phyloP scores from a whole-genome alignment of 169 alveolate species.

The Eimeria tenella region DNA sequence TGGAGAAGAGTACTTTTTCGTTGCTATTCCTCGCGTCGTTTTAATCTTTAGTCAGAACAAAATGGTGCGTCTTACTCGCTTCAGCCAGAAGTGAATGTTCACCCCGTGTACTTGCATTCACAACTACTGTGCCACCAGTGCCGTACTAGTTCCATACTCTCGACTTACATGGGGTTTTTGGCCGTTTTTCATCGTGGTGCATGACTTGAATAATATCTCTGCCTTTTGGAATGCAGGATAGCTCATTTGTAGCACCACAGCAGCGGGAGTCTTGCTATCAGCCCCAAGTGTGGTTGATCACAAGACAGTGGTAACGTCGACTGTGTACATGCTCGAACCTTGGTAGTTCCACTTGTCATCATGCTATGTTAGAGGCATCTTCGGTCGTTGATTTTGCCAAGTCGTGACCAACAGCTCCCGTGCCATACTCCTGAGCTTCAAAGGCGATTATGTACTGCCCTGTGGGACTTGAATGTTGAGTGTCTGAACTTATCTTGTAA shows the following conservation, averaged over 20 bases:
- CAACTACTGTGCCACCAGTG: background rate
- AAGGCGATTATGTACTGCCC: background rate
- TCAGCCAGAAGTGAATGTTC: background rate
- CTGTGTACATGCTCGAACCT: too few species aligned
- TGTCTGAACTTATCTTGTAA: background rate
- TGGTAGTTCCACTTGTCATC: too few species aligned
- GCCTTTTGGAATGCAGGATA: background rate
- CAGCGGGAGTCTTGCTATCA: too few species aligned
- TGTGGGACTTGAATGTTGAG: background rate
- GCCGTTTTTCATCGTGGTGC: background rate
- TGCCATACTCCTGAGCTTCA: background rate
- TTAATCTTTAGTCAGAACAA: background rate
- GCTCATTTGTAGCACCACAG: too few species aligned
- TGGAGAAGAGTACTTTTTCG: background rate
- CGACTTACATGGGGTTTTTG: background rate
- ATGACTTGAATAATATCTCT: background rate
- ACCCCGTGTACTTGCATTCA: slow-evolving; percentile 13
- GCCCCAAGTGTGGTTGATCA: too few species aligned
- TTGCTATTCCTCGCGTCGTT: slow-evolving; percentile 20
- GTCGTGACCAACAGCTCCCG: background rate
- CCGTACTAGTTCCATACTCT: background rate
- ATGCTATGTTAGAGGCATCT: too few species aligned
- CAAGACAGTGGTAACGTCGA: too few species aligned
- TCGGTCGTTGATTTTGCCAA: background rate
- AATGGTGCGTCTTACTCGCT: slow-evolving; percentile 30